Evolutionary conservation across 116 monocot species (phyloP).

Genomic region (Iris pallida): DNA sequence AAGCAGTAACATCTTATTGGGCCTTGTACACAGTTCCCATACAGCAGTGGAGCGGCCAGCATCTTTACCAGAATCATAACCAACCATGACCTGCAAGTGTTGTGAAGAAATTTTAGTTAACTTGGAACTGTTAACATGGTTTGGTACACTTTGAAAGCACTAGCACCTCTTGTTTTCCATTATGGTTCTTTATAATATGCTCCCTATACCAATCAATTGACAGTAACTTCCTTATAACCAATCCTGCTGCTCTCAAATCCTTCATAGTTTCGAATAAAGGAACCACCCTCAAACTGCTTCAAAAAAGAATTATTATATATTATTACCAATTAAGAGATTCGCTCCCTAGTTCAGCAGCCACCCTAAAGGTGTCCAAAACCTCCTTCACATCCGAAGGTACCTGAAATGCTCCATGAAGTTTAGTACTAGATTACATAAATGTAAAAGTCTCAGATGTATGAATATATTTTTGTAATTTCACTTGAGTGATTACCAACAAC

Average conservation of each 20-base stretch:
- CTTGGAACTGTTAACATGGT: background rate
- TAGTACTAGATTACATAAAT: background rate
- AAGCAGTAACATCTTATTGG: constrained; percentile 82
- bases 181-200: constrained; percentile 78
- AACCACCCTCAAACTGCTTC: constrained; percentile 79
- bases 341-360: constrained; percentile 88
- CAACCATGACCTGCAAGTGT: constrained; percentile 73
- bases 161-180: constrained; percentile 81
- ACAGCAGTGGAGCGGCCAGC: constrained; percentile 90
- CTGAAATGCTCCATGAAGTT: constrained; percentile 27
- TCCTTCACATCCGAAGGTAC: constrained; percentile 69
- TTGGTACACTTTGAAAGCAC: background rate
- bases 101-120: background rate
- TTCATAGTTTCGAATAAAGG: constrained; percentile 93
- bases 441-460: no score
- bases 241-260: constrained; percentile 80
- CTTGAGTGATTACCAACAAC: no score
- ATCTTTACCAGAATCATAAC: constrained; percentile 96
- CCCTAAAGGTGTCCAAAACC: constrained; percentile 80
- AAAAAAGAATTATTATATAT: background rate
- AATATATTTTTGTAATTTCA: no score
- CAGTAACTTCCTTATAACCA: constrained; percentile 73
- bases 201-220: constrained; percentile 91
- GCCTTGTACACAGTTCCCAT: constrained; percentile 95
- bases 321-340: constrained; percentile 30